phyloP scores from a whole-genome alignment of 2,329 filamentous ascomycete genomes.

The Amphichorda felina region DNA sequence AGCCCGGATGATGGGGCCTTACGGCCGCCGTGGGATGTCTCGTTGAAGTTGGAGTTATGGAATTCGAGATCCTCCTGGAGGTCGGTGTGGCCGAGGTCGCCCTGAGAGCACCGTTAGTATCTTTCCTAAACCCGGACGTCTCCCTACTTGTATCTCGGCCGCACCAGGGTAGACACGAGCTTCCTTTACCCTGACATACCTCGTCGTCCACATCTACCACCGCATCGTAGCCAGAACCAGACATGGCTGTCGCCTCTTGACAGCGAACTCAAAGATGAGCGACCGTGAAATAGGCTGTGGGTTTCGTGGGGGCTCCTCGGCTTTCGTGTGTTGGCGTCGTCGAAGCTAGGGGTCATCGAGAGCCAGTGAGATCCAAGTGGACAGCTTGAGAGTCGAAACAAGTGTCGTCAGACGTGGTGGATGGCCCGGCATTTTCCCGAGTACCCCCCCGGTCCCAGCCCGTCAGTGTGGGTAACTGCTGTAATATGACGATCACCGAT shows the following conservation, averaged over 20 bases:
- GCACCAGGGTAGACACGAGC: too few species aligned
- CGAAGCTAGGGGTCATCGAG: background rate
- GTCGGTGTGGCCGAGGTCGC: conserved; percentile 94
- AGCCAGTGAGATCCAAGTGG: background rate
- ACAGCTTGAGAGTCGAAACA: background rate
- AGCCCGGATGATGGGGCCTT: conserved; percentile 39
- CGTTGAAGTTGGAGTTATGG: conserved; percentile 80
- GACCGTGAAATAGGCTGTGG: background rate
- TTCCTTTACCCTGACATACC: conserved; percentile 31
- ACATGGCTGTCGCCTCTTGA: conserved; percentile 34
- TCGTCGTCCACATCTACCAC: conserved; percentile 97
- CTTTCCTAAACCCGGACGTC: background rate
- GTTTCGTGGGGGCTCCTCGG: background rate
- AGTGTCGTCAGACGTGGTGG: background rate
- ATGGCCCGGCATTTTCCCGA: background rate
- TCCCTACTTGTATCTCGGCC: background rate
- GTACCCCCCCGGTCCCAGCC: background rate
- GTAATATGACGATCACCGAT: too few species aligned
- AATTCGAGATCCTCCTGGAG: conserved; percentile 99
- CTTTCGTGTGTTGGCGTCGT: too few species aligned
- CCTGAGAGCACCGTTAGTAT: conserved; percentile 37
- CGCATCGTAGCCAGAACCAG: conserved; percentile 86
- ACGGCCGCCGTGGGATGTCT: conserved; percentile 32
- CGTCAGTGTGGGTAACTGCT: background rate
- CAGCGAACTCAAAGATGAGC: too few species aligned